Evolutionary conservation across 371 early-diverging fungal genomes (phyloP).

Genomic region (Nematocida ausubeli): DNA sequence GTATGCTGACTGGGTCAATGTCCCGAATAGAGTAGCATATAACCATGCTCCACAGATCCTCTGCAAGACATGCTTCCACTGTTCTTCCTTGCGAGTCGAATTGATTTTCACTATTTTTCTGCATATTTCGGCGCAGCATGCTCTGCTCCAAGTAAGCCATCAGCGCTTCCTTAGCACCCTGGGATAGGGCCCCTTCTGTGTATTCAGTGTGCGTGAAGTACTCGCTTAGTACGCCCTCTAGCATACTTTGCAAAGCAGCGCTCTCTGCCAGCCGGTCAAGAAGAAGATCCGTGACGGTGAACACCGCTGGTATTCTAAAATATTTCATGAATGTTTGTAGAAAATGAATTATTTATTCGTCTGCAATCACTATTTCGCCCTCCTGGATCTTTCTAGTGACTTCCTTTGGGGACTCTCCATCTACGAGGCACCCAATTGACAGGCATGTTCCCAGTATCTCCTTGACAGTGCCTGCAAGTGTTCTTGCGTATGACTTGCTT

Average conservation of each 20-base stretch:
- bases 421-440: constrained; percentile 91
- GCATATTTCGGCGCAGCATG: neutral
- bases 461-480: constrained; percentile 84
- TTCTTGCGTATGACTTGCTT: constrained; percentile 82
- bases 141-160: neutral
- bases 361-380: constrained; percentile 81
- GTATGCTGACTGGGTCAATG: neutral
- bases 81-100: neutral
- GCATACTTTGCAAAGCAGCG: neutral
- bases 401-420: constrained; percentile 80
- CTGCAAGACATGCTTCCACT: neutral
- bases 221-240: neutral
- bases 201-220: neutral
- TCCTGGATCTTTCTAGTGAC: constrained; percentile 72
- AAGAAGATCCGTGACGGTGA: neutral
- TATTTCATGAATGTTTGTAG: constrained; percentile 27
- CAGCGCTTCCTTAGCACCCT: neutral
- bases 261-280: neutral
- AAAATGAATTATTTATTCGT: constrained; percentile 65
- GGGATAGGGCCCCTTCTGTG: neutral
- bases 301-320: constrained; percentile 1
- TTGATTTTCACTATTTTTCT: neutral
- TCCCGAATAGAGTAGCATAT: neutral
- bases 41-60: neutral
- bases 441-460: constrained; percentile 92